Evolutionary conservation across 169 alveolate species (phyloP).

Genomic region (Eimeria sp.): DNA sequence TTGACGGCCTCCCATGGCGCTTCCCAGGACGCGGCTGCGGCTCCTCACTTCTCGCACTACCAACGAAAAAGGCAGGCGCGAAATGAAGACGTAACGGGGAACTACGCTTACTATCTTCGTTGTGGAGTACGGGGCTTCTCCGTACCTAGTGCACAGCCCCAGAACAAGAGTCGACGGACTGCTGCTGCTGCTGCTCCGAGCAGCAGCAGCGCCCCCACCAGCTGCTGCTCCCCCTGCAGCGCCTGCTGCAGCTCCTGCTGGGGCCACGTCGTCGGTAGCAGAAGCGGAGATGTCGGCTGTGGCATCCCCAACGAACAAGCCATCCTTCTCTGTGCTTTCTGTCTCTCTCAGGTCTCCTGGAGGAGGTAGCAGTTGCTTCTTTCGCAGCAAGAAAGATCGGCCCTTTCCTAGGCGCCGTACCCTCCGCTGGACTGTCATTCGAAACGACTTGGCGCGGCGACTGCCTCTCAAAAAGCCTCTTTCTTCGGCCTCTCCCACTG

Average conservation of each 20-base stretch:
- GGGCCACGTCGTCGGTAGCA: too few relatives aligned
- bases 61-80: slow-evolving; percentile 89
- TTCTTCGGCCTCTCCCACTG: slow-evolving; percentile 22
- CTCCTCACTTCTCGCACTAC: slow-evolving; percentile 82
- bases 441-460: slow-evolving; percentile 3
- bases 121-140: slow-evolving; percentile 89
- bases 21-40: slow-evolving; percentile 53
- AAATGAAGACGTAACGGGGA: slow-evolving; percentile 90
- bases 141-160: slow-evolving; percentile 91
- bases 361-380: background rate
- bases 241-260: background rate
- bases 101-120: slow-evolving; percentile 90
- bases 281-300: too few relatives aligned
- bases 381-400: background rate
- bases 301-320: background rate
- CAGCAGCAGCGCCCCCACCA: background rate
- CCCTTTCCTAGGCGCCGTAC: slow-evolving; percentile 2
- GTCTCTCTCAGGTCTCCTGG: background rate
- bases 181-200: slow-evolving; percentile 27
- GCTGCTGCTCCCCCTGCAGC: background rate
- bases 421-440: slow-evolving; percentile 10
- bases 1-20: slow-evolving; percentile 64
- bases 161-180: slow-evolving; percentile 66
- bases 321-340: background rate
- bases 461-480: background rate